These are phyloP conservation scores for Microbotryum saponariae DNA, from an alignment of 1,284 basidiomycete genomes.

Conservation along the genomic window DNA sequence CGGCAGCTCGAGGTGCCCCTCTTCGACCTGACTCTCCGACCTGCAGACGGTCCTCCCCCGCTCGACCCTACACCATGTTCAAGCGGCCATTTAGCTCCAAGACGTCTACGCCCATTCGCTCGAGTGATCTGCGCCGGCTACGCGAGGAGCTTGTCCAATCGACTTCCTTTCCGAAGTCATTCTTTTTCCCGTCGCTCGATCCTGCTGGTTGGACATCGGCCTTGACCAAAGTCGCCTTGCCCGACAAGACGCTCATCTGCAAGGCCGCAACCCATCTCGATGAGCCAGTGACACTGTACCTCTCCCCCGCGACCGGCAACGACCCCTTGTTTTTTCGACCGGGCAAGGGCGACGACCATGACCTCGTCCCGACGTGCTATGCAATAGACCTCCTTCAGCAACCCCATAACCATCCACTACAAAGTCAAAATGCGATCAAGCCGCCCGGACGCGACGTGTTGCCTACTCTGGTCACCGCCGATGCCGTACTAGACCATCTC, in stretches of 20 bases:
- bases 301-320: not conserved
- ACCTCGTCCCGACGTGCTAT: slow-evolving; percentile 21
- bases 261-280: slow-evolving; percentile 24
- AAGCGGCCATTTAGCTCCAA: slow-evolving; percentile 24
- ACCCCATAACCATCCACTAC: too few relatives aligned
- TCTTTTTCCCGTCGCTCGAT: slow-evolving; percentile 3
- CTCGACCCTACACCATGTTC: slow-evolving; percentile 15
- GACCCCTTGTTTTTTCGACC: slow-evolving; percentile 16
- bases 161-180: too few relatives aligned
- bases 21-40: not conserved
- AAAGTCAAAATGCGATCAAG: too few relatives aligned
- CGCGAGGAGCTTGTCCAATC: slow-evolving; percentile 9
- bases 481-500: slow-evolving; percentile 16
- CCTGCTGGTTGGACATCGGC: not conserved
- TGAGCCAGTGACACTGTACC: slow-evolving; percentile 21
- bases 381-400: slow-evolving; percentile 10
- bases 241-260: slow-evolving; percentile 8
- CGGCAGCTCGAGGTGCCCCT: too few relatives aligned
- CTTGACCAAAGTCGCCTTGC: slow-evolving; percentile 4
- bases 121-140: slow-evolving; percentile 20
- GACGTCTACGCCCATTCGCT: slow-evolving; percentile 16
- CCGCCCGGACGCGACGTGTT: slow-evolving; percentile 1
- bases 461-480: slow-evolving; percentile 20
- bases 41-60: not conserved
- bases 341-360: slow-evolving; percentile 10